These are phyloP conservation scores for Omphalotus olearius DNA, from an alignment of 1,284 basidiomycete genomes.

Conservation along the genomic window DNA sequence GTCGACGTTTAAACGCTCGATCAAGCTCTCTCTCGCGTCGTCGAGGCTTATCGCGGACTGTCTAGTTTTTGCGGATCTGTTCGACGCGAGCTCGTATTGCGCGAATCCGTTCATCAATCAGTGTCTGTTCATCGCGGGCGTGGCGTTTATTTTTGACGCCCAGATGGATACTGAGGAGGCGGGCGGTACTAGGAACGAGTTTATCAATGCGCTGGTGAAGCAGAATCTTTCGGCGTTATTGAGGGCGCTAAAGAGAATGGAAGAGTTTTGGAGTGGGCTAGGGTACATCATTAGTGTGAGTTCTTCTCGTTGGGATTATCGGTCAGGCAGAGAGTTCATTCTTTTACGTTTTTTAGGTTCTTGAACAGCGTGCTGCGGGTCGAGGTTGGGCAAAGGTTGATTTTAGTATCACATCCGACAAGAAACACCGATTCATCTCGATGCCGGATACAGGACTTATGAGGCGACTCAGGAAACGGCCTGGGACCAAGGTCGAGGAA, in stretches of 20 bases:
- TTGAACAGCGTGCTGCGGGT: constrained; percentile 3
- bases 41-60: constrained; percentile 36
- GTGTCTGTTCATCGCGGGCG: constrained; percentile 24
- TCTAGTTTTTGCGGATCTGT: constrained; percentile 28
- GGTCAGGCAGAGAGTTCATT: not conserved
- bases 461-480: constrained; percentile 24
- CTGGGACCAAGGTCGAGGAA: no score
- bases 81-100: constrained; percentile 10
- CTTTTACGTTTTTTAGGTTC: no score
- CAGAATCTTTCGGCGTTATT: constrained; percentile 30
- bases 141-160: not conserved
- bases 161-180: constrained; percentile 2
- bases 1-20: constrained; percentile 26
- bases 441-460: constrained; percentile 34
- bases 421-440: constrained; percentile 26
- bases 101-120: constrained; percentile 12
- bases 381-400: not conserved
- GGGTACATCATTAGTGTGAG: constrained; percentile 24
- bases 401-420: constrained; percentile 14
- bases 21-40: constrained; percentile 30
- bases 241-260: constrained; percentile 29
- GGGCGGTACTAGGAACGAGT: constrained; percentile 10
- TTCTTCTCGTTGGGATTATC: no score
- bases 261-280: constrained; percentile 34
- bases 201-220: constrained; percentile 30